These are phyloP conservation scores for Bathelium albidoporum DNA, from an alignment of 495 filamentous ascomycete species.

Conservation along the genomic window DNA sequence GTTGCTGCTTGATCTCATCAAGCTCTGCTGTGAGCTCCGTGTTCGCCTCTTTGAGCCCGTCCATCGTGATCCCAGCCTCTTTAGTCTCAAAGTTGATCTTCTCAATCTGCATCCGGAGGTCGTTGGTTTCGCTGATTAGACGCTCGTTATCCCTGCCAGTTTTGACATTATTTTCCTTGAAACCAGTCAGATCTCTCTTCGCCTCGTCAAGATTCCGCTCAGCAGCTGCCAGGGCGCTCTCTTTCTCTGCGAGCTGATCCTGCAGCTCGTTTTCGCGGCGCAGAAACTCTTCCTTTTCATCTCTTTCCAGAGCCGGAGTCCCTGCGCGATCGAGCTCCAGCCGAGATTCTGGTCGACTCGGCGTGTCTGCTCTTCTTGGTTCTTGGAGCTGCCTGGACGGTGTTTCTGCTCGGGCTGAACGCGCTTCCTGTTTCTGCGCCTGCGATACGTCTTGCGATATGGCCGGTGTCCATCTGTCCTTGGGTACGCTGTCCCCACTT, in stretches of 20 bases:
- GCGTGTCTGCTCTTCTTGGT: constrained; percentile 45
- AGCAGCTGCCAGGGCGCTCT: constrained; percentile 63
- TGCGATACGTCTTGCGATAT: constrained; percentile 47
- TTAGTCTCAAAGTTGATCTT: constrained; percentile 91
- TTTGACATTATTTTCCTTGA: constrained; percentile 74
- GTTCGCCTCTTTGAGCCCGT: constrained; percentile 91
- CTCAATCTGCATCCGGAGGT: constrained; percentile 90
- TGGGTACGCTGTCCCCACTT: constrained; percentile 76
- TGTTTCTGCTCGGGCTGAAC: constrained; percentile 58
- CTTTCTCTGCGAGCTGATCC: constrained; percentile 88
- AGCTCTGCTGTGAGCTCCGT: constrained; percentile 80
- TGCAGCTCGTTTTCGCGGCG: constrained; percentile 93
- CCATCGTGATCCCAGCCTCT: constrained; percentile 94
- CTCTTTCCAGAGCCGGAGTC: constrained; percentile 87
- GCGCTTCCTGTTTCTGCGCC: constrained; percentile 42
- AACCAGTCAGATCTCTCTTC: constrained; percentile 66
- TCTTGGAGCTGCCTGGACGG: constrained; percentile 50
- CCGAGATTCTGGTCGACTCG: constrained; percentile 62
- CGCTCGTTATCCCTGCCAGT: constrained; percentile 80
- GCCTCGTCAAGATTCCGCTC: constrained; percentile 70
- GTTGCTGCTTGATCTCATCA: constrained; percentile 92
- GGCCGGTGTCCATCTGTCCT: constrained; percentile 65
- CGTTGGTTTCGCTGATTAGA: constrained; percentile 72
- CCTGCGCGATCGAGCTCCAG: constrained; percentile 75
- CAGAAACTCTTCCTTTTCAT: constrained; percentile 93